phyloP scores from a whole-genome alignment of 73 alveolate genomes.

The Stentor coeruleus region DNA sequence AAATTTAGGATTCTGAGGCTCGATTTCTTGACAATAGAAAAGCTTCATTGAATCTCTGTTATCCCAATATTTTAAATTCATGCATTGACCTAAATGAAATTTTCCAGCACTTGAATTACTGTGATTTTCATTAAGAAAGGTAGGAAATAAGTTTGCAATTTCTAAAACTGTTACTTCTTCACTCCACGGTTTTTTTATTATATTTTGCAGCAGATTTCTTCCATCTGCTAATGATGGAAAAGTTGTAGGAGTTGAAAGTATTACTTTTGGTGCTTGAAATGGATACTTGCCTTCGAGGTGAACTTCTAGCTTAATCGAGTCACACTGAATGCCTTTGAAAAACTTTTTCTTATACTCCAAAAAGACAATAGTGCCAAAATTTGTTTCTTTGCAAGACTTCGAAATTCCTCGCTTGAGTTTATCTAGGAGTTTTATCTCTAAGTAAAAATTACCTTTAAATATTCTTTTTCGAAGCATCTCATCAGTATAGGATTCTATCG shows the following conservation, averaged over 20 bases:
- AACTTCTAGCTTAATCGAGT: not conserved
- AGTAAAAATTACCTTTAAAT: not conserved
- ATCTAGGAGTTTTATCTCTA: not conserved
- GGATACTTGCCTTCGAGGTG: constrained; percentile 20
- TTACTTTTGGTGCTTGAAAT: constrained; percentile 11
- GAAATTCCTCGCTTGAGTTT: not conserved
- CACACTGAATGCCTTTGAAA: not conserved
- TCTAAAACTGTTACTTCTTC: not conserved
- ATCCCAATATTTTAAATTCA: constrained; percentile 20
- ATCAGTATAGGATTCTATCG: not conserved
- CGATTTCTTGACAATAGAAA: constrained; percentile 3
- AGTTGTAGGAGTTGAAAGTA: not conserved
- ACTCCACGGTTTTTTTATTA: not conserved
- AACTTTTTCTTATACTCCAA: not conserved
- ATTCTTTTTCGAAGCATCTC: not conserved
- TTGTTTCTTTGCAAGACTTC: not conserved
- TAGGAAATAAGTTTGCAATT: not conserved
- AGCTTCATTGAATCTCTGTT: not conserved
- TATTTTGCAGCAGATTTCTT: not conserved
- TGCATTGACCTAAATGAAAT: constrained; percentile 17
- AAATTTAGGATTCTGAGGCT: constrained; percentile 24
- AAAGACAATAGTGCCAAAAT: not conserved
- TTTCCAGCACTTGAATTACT: constrained; percentile 2
- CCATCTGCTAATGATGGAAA: constrained; percentile 23
- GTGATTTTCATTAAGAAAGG: constrained; percentile 8